These are phyloP conservation scores for Pestalotiopsis sp. DNA, from an alignment of 2,329 filamentous ascomycete species.

Conservation along the genomic window DNA sequence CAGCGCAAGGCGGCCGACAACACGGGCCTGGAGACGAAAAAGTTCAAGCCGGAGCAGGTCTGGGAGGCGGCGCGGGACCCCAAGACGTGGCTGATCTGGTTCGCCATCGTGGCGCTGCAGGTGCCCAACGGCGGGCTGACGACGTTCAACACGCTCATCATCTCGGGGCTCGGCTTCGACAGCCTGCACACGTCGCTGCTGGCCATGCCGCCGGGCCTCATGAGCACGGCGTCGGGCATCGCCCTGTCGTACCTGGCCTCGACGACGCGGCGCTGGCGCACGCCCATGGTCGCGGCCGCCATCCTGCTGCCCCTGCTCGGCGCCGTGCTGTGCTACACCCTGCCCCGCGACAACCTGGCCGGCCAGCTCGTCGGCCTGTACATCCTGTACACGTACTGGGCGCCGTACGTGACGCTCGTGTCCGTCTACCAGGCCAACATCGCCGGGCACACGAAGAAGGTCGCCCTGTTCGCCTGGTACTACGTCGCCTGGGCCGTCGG, in stretches of 20 bases:
- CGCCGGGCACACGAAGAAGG: conserved; percentile 61
- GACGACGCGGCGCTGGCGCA: conserved; percentile 7
- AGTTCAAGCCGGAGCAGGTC: conserved; percentile 20
- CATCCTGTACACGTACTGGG: conserved; percentile 21
- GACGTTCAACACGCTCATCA: conserved; percentile 12
- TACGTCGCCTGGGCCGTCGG: conserved; percentile 58
- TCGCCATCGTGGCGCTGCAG: conserved; percentile 20
- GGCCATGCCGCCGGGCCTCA: conserved; percentile 16
- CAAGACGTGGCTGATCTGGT: conserved; percentile 24
- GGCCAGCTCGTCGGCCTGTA: conserved; percentile 23
- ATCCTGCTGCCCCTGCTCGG: conserved; percentile 34
- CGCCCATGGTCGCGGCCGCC: conserved; percentile 28
- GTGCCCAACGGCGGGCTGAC: conserved; percentile 21
- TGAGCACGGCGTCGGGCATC: conserved; percentile 21
- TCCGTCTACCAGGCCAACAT: conserved; percentile 39
- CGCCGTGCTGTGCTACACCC: conserved; percentile 34
- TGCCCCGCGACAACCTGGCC: conserved; percentile 19
- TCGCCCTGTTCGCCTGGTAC: conserved; percentile 54
- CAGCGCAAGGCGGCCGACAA: conserved; percentile 23
- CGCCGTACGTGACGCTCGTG: conserved; percentile 21
- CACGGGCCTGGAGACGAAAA: conserved; percentile 20
- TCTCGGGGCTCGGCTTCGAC: conserved; percentile 17
- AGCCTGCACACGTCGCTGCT: conserved; percentile 12
- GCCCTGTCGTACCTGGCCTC: conserved; percentile 20
- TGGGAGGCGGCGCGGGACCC: conserved; percentile 17